phyloP scores from a whole-genome alignment of 805 yeast genomes.

The Pichia thaimueangensis region DNA sequence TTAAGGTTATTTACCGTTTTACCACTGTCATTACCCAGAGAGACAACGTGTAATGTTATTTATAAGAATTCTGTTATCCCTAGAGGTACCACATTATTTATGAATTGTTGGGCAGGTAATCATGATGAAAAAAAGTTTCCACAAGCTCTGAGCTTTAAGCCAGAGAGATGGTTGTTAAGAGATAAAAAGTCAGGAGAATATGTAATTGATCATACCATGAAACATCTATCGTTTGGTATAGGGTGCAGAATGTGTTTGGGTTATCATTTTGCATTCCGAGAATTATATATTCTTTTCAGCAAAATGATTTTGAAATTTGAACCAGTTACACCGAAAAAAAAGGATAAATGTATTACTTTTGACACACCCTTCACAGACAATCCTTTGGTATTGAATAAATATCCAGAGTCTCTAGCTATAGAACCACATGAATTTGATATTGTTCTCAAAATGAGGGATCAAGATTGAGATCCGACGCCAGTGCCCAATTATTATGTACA shows the following conservation, averaged over 20 bases:
- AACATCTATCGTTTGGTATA: constrained; percentile 57
- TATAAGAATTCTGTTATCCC: constrained; percentile 44
- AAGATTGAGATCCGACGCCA: too few relatives aligned
- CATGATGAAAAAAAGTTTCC: constrained; percentile 45
- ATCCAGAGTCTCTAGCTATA: constrained; percentile 55
- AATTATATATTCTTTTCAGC: constrained; percentile 52
- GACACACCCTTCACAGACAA: too few relatives aligned
- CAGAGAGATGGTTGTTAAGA: constrained; percentile 35
- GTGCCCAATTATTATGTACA: too few relatives aligned
- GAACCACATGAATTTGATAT: constrained; percentile 47
- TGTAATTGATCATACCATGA: constrained; percentile 8
- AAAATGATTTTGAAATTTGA: constrained; percentile 43
- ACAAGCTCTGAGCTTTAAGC: constrained; percentile 43
- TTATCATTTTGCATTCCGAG: constrained; percentile 53
- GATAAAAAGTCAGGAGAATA: neutral
- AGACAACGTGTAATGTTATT: constrained; percentile 44
- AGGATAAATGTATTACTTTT: constrained; percentile 36
- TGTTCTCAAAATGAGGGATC: neutral
- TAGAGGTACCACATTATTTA: constrained; percentile 44
- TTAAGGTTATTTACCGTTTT: constrained; percentile 57
- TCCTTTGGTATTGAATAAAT: constrained; percentile 44
- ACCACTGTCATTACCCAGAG: constrained; percentile 62
- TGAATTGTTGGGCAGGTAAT: constrained; percentile 69
- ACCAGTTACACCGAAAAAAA: neutral
- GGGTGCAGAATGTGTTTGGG: constrained; percentile 76